These are phyloP conservation scores for Sarocladium strictum DNA, from an alignment of 2,329 filamentous ascomycete genomes.

Conservation along the genomic window DNA sequence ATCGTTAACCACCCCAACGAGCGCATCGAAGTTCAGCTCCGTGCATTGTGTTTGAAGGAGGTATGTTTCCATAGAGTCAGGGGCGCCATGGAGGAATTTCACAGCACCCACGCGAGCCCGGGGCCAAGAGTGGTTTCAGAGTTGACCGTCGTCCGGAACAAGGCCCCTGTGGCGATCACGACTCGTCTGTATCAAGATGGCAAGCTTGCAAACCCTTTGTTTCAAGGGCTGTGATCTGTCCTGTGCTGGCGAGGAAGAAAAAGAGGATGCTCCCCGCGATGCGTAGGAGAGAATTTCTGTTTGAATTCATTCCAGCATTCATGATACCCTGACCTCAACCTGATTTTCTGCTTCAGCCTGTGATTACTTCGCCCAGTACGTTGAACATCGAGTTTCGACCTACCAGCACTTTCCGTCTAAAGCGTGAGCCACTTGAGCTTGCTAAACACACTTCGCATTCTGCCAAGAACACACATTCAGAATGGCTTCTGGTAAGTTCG, in stretches of 20 bases:
- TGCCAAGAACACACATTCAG: background rate
- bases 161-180: conserved; percentile 5
- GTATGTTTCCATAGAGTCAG: background rate
- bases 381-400: too few species aligned
- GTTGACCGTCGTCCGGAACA: conserved; percentile 5
- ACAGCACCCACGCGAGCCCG: background rate
- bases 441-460: background rate
- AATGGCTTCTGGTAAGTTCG: conserved; percentile 5
- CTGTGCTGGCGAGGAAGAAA: background rate
- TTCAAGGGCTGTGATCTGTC: conserved; percentile 10
- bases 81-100: background rate
- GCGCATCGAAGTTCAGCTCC: background rate
- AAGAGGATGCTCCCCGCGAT: background rate
- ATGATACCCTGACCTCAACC: conserved; percentile 3
- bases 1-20: background rate
- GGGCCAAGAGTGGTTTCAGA: conserved; percentile 3
- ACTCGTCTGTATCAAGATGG: conserved; percentile 5
- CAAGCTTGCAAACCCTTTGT: background rate
- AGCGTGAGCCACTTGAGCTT: too few species aligned
- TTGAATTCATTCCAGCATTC: conserved; percentile 4
- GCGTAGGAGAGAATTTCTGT: background rate
- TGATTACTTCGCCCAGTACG: background rate
- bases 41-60: conserved; percentile 2
- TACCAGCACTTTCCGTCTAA: too few species aligned
- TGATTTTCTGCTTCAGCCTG: background rate